Evolutionary conservation across 2,329 filamentous ascomycete species (phyloP), one percentile per base, ranked within the genome.

Genomic region (Elsinoe perseae): DNA sequence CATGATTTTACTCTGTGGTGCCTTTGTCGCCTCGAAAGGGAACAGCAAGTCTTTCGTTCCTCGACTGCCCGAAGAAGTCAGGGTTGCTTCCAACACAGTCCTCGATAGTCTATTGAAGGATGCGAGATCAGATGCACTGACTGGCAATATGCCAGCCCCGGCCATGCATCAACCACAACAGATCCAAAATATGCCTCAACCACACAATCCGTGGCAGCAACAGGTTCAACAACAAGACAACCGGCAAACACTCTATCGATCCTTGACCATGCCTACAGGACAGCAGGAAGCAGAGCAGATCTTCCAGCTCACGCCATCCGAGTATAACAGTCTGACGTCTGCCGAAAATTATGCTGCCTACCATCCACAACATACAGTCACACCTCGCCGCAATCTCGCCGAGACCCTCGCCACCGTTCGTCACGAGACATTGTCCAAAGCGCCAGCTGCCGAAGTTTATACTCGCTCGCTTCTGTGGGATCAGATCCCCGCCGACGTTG

Each of bases 1-100:
- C 72, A 95, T 96, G 89, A 87, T 96, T 64, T 87, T 98, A 68
- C 86, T 98, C 56, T 91, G 95, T 62, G 93, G 93, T 68, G 93
- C 93, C 54, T 95, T 96, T 68, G 90, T 97, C 64, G 86, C 93
- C 60, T 96, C 92, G 28, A 95, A 91, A 73, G 78, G 84, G 14
- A 75, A 80, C n/a, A 64, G 72, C 3, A 63, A 71, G 40, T 82
- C 84, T 36, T 82, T 83, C 63, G 84, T 95, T 63, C 87, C 87
- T 52, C 81, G 81, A 57, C 85, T 92, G 68, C 86, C 89, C 32
- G 86, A 92, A 57, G 87, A 92, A 64, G 83, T 93, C 57, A 85
- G 87, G 58, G 85, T 82, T 61, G 87, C 87, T 38, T 89, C 88
- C 12, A 85, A 87, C 52, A 82, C 84, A 18, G 80, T 93, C 18